Base-by-base conservation (phyloP, 495 filamentous ascomycete species). In the Penicillium fimorum region DNA sequence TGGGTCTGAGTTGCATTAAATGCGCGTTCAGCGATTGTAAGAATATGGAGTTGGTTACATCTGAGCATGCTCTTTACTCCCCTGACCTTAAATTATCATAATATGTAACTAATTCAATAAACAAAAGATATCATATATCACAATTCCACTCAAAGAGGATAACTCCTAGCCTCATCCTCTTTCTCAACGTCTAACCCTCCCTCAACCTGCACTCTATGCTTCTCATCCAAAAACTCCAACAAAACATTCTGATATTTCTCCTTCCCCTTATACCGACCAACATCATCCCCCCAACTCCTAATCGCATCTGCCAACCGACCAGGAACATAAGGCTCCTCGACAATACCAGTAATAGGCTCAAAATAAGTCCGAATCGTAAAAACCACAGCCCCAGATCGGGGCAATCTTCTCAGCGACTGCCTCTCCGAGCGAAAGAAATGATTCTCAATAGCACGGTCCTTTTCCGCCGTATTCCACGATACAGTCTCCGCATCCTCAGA, bases 221-320 rank as follows among this genome's bases (percentile, higher is more conserved):
- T 88, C 67, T 61, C 63, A 74, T 96, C 92, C 66, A 96, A 66
- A 75, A 85, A 96, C 74, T 92, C 88, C 60, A 96, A 71, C 68
- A 96, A 69, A 4, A 95, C 85, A 33, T 89, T 86, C 57, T 81
- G 79, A 73, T 90, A 96, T 66, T 77, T 83, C 64, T 91, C 89
- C 75, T 80, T 86, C 18, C 92, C 91, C 76, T 95, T 95, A 70
- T 96, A 96, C 71, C 74, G 75, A 32, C 82, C 81, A 10, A 96
- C 91, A 79, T 94, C 88, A 47, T 90, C 86, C 1, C 87, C 88
- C 92, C 91, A 96, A 72, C 89, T 95, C 55, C 92, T 72, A 12
- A 92, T 70, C 24, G 86, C 89, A 56, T 82, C 85, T 30, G 88
- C 88, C 66, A 92, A 65, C 44, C 89, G 62, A 0, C 88, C 88